Base-by-base conservation (phyloP, 2,329 filamentous ascomycete genomes). In the Fusarium lateritium region DNA sequence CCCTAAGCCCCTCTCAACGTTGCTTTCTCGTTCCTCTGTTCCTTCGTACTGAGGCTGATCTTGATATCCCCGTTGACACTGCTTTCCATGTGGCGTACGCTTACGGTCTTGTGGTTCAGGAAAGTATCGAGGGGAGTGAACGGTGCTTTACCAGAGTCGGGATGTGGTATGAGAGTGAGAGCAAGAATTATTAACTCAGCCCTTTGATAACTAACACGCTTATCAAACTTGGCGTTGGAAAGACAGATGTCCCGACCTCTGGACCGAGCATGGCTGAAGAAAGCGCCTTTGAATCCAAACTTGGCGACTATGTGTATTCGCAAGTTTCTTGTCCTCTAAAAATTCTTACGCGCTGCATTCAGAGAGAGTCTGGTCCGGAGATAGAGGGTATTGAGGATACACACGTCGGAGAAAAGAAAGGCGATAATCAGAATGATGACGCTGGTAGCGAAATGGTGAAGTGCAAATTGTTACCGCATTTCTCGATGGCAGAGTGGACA, bases 91-190 rank as follows among this genome's bases (percentile, higher is more conserved):
- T 5, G 24, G 24, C 24, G 9, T 15, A 6, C 7, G 15, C 10
- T 4, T 36, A 10, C 21, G 52, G 42, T 7, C 28, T 55, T 7
- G 22, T 49, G 1, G 5, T 55, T 1, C 33, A 55, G 10, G 17
- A 19, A 2, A 1, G 2, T n/a, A 2, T 19, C 0, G 4, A 8
- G 0, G 1, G 9, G 3, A n/a, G 10, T 1, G 5, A 2, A 0
- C 14, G 22, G 14, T 13, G 38, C 1, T 55, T 21, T 22, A 5
- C 5, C 2, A 36, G 52, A 3, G 21, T 46, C 2, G 52, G 52
- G 6, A 39, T 10, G 0, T 54, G 39, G 40, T 0, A 7, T 2
- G 28, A 46, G 2, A 15, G 24, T 8, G 2, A 2, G 4, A 5
- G 10, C 4, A 9, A 17, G 2, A 4, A 21, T 1, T 47, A 28